These are phyloP conservation scores for Cyclotella distinguenda DNA, from an alignment of 108 stramenopile species.

Conservation along the genomic window DNA sequence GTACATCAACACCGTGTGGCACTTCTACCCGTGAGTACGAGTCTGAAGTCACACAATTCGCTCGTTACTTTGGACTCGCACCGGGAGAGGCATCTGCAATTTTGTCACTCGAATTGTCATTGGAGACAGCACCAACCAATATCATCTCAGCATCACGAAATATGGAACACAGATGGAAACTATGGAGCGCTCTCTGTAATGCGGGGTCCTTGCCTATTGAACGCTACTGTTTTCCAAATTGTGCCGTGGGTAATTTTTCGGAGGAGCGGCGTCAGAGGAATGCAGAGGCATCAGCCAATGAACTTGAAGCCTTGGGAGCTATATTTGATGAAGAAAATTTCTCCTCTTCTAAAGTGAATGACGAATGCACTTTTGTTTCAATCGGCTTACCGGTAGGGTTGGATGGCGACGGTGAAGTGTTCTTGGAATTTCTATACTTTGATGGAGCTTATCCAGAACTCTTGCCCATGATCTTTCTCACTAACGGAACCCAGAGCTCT, in stretches of 20 bases:
- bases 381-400: conserved; percentile 47
- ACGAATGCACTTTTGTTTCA: conserved; percentile 18
- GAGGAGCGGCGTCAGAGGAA: conserved; percentile 18
- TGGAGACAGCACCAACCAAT: background rate
- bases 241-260: conserved; percentile 16
- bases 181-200: conserved; percentile 46
- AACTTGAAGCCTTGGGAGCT: conserved; percentile 72
- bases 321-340: conserved; percentile 63
- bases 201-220: conserved; percentile 25
- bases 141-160: background rate
- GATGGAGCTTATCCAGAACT: conserved; percentile 43
- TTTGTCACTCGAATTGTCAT: conserved; percentile 18
- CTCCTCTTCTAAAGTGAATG: conserved; percentile 17
- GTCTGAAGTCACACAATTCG: conserved; percentile 20
- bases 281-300: conserved; percentile 52
- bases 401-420: conserved; percentile 18
- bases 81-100: conserved; percentile 45
- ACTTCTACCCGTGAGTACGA: too few relatives aligned
- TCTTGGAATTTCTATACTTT: conserved; percentile 34
- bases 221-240: conserved; percentile 12
- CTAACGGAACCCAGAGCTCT: conserved; percentile 4
- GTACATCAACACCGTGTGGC: background rate
- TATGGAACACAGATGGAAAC: conserved; percentile 16
- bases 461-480: conserved; percentile 39
- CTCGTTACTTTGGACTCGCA: conserved; percentile 48